phyloP scores from a whole-genome alignment of 768 basidiomycete genomes.

The Mycena leptocephala region DNA sequence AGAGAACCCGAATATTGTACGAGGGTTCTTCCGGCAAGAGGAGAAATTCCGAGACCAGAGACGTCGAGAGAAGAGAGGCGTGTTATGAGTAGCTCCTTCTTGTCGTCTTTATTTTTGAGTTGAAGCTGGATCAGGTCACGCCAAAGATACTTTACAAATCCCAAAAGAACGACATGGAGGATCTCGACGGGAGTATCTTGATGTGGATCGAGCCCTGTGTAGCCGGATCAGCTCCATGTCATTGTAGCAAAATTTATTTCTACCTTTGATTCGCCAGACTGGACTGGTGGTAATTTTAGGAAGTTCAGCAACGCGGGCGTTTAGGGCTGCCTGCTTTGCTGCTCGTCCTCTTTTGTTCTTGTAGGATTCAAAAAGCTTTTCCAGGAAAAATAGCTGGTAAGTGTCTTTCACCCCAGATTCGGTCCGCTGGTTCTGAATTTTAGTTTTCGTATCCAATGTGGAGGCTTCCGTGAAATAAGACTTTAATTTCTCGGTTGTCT shows the following conservation, averaged over 20 bases:
- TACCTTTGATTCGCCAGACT: slow-evolving; percentile 38
- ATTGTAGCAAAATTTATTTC: neutral
- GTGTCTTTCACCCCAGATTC: slow-evolving; percentile 52
- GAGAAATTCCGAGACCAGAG: slow-evolving; percentile 49
- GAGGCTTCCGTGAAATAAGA: neutral
- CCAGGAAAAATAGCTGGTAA: slow-evolving; percentile 44
- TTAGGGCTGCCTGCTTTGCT: slow-evolving; percentile 28
- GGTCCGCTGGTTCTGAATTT: slow-evolving; percentile 38
- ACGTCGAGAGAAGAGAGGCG: slow-evolving; percentile 4
- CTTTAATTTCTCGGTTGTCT: neutral
- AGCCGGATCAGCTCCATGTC: neutral
- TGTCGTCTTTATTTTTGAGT: neutral
- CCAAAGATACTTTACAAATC: neutral
- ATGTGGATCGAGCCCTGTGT: neutral
- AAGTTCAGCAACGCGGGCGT: neutral
- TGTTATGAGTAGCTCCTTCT: too few species aligned
- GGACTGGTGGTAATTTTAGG: neutral
- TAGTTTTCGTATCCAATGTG: slow-evolving; percentile 32
- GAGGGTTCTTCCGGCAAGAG: slow-evolving; percentile 43
- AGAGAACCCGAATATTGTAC: too few species aligned
- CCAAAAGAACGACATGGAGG: neutral
- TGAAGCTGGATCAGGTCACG: neutral
- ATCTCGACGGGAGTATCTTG: too few species aligned
- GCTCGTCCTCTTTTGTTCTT: slow-evolving; percentile 23
- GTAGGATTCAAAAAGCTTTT: slow-evolving; percentile 38